Conservation (phyloP, 2,329 filamentous ascomycete species). For the Nigrospora sphaerica region DNA sequence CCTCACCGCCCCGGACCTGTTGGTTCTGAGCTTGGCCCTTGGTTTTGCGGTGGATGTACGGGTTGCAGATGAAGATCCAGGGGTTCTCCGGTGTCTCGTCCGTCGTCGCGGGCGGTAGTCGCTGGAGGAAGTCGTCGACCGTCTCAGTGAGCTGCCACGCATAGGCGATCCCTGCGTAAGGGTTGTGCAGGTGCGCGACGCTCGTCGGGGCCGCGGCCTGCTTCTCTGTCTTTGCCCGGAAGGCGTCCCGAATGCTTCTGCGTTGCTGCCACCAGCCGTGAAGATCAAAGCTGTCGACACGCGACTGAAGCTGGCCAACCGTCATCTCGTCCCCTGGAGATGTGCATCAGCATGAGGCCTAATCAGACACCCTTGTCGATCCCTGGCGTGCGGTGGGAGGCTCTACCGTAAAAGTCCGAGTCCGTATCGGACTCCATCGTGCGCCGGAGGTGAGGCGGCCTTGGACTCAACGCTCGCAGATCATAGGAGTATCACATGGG, state of each 20-base stretch:
- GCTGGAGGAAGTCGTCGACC: conserved; percentile 56
- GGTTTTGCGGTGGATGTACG: conserved; percentile 35
- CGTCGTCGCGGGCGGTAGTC: conserved; percentile 62
- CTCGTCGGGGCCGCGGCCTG: conserved; percentile 5
- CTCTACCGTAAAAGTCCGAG: conserved; percentile 49
- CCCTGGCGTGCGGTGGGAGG: conserved; percentile 2
- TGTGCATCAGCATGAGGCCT: background rate
- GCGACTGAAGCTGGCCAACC: conserved; percentile 37
- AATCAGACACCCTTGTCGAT: background rate
- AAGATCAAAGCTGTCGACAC: conserved; percentile 43
- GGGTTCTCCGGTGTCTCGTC: conserved; percentile 33
- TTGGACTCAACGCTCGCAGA: too few species aligned
- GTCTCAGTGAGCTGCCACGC: conserved; percentile 61
- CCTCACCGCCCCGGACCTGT: conserved; percentile 34
- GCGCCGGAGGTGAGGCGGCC: too few species aligned
- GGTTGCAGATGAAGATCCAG: conserved; percentile 72
- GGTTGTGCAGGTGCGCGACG: conserved; percentile 42
- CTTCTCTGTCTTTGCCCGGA: conserved; percentile 12
- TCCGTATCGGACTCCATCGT: conserved; percentile 37
- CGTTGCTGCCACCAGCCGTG: conserved; percentile 38
- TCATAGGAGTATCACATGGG: too few species aligned
- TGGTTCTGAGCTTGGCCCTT: conserved; percentile 26
- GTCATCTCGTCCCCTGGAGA: conserved; percentile 48
- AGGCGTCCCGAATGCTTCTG: conserved; percentile 8
- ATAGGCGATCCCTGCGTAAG: conserved; percentile 43